Evolutionary conservation across 345 rosid genomes (phyloP).

Genomic region (Brassica cretica): DNA sequence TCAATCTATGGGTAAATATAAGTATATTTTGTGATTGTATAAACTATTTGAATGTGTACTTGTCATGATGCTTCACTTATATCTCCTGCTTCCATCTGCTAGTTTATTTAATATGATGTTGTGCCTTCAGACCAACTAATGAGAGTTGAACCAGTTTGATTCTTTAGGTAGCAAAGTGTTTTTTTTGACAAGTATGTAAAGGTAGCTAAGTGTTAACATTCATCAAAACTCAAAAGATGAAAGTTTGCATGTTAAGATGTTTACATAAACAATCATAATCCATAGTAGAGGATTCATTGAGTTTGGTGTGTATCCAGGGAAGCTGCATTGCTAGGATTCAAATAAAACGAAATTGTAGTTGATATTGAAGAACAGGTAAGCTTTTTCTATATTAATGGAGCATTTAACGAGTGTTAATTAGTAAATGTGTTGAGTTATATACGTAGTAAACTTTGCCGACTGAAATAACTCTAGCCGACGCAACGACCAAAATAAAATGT

Average conservation of each 20-base stretch:
- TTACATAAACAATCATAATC: background rate
- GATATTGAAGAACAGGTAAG: conserved; percentile 84
- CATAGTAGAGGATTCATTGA: background rate
- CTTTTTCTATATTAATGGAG: background rate
- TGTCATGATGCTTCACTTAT: background rate
- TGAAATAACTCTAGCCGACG: conserved; percentile 17
- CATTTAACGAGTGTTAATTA: background rate
- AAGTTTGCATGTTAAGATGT: background rate
- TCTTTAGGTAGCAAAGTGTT: background rate
- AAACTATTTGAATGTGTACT: background rate
- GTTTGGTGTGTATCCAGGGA: conserved; percentile 46
- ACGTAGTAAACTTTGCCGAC: background rate
- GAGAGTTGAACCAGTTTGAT: background rate
- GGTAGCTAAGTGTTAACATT: background rate
- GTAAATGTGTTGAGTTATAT: conserved; percentile 2
- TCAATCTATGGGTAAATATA: background rate
- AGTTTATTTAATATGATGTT: background rate
- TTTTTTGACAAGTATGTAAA: no score
- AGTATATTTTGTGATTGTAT: background rate
- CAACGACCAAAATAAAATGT: conserved; percentile 20
- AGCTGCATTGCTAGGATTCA: conserved; percentile 40
- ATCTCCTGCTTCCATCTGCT: background rate
- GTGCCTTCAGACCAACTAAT: background rate
- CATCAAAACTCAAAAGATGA: background rate
- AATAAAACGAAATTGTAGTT: conserved; percentile 59